Conservation (phyloP, 129 eudicot species). For the Lactuca saligna region DNA sequence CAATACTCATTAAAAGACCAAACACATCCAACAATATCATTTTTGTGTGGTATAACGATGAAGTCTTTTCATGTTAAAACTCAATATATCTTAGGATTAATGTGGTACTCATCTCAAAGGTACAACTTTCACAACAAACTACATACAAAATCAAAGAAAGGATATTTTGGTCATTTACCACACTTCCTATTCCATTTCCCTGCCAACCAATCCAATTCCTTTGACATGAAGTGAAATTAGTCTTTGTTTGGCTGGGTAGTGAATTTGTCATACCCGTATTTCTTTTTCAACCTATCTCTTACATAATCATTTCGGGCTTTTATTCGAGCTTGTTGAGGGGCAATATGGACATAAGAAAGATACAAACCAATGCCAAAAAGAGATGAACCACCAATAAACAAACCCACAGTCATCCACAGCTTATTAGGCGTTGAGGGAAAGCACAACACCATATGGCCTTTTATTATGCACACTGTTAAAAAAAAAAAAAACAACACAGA, state of each 20-base stretch:
- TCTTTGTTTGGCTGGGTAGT: slow-evolving; percentile 6
- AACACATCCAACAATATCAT: no score
- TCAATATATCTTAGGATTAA: no score
- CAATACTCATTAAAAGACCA: no score
- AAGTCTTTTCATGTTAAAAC: no score
- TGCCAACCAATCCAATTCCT: no score
- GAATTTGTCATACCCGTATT: slow-evolving; percentile 61
- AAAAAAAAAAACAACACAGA: neutral
- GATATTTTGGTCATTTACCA: no score
- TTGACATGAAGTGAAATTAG: neutral
- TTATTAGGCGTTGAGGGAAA: slow-evolving; percentile 69
- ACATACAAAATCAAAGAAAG: no score
- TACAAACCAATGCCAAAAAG: slow-evolving; percentile 68
- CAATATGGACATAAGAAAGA: slow-evolving; percentile 63
- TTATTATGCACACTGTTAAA: slow-evolving; percentile 1
- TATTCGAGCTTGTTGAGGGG: slow-evolving; percentile 90
- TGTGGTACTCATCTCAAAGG: no score
- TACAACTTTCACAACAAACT: no score
- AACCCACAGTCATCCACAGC: slow-evolving; percentile 51
- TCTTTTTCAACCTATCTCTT: slow-evolving; percentile 56
- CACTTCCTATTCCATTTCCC: no score
- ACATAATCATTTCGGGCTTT: slow-evolving; percentile 75
- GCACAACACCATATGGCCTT: slow-evolving; percentile 58
- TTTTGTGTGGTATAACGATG: no score
- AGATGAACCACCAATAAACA: slow-evolving; percentile 55